Evolutionary conservation across 2,329 filamentous ascomycete genomes (phyloP), one percentile per base, ranked within the genome.

Genomic region (Fusarium xyrophilum): DNA sequence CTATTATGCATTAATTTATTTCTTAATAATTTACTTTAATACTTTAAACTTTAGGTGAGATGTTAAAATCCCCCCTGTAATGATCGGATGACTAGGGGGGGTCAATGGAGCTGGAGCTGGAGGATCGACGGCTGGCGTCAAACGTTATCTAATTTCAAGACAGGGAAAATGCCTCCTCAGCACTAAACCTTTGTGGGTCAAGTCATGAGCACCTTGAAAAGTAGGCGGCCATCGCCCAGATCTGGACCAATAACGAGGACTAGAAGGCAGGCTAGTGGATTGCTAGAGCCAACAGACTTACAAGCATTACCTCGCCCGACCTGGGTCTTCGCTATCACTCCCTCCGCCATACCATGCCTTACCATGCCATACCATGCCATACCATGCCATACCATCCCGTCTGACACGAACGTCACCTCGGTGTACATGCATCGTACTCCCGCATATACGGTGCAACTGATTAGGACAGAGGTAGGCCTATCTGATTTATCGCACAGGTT

Each of bases 271-370:
- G 23, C 25, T 46, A 46, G 23, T 25, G 14, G 3, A 27, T 23
- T 40, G 36, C 54, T 65, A 65, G 46, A 65, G 36, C 62, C 54
- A 65, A 65, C 62, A 65, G 54, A 47, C 40, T 65, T 64, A 64
- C 61, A 65, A 42, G 62, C 46, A 64, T 65, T 44, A 32, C 8
- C 27, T 35, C 35, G 62, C 61, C 62, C 61, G 32, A 28, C 19
- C 35, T 32, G 28, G 51, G 51, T 33, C 39, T 44, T 53, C 17
- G 21, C 28, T 53, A 36, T 32, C 36, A 46, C n/a, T 43, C 19
- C 32, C 21, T 43, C 19, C 27, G 46, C n/a, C n/a, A n/a, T n/a
- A n/a, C n/a, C n/a, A n/a, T n/a, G n/a, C 53, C 43, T 32, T 8
- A 40, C 53, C 33, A 38, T 51, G 28, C 52, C 42, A 38, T 56